These are phyloP conservation scores for Trichomonas tenax DNA, from an alignment of 208 protist genomes.

Conservation along the genomic window DNA sequence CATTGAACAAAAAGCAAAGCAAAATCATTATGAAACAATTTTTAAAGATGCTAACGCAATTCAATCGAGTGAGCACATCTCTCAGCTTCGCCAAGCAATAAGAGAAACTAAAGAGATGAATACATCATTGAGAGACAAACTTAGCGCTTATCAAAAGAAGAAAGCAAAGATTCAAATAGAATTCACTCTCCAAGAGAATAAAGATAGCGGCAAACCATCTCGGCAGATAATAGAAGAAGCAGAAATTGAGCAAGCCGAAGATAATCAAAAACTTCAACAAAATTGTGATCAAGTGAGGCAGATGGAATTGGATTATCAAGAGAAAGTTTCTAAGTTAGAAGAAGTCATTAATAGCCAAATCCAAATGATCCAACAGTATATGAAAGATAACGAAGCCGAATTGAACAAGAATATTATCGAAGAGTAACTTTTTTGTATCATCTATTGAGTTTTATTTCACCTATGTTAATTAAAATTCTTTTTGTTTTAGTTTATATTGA, in stretches of 20 bases:
- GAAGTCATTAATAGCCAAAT: background rate
- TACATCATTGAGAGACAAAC: background rate
- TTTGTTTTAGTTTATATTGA: too few relatives aligned
- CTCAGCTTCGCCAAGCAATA: background rate
- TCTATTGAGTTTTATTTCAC: too few relatives aligned
- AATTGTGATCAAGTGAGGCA: background rate
- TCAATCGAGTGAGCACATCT: background rate
- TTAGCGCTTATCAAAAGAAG: background rate
- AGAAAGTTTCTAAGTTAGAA: background rate
- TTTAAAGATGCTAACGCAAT: background rate
- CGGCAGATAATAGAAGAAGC: background rate
- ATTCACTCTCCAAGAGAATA: background rate
- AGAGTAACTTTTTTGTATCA: too few relatives aligned
- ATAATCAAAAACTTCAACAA: background rate
- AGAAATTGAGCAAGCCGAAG: background rate
- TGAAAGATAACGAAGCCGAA: background rate
- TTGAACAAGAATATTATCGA: background rate
- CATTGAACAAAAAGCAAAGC: background rate
- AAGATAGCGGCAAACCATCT: background rate
- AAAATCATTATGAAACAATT: background rate
- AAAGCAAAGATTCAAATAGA: background rate
- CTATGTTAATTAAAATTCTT: too few relatives aligned
- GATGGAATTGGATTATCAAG: background rate
- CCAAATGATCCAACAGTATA: background rate
- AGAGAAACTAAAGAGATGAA: background rate